These are phyloP conservation scores for Trametes villosa DNA, from an alignment of 768 basidiomycete genomes.

Conservation along the genomic window DNA sequence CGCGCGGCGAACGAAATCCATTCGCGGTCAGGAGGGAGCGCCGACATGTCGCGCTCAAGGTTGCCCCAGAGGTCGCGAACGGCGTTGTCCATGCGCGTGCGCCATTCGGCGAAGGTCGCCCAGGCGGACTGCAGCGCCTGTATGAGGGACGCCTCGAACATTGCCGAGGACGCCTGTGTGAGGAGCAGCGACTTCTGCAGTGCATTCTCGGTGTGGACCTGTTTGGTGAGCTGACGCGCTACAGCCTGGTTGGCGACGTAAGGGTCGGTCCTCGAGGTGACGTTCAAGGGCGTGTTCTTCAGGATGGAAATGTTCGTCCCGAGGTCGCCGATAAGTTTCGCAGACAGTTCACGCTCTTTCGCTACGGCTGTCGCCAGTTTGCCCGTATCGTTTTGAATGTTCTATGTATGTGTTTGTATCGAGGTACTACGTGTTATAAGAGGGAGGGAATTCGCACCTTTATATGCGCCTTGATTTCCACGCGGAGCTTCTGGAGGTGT, in stretches of 20 bases:
- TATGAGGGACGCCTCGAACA: conserved; percentile 97
- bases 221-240: conserved; percentile 79
- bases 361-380: conserved; percentile 91
- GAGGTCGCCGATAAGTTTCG: conserved; percentile 85
- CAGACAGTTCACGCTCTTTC: conserved; percentile 88
- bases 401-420: conserved; percentile 45
- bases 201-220: conserved; percentile 96
- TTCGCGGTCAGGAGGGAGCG: conserved; percentile 84
- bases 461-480: conserved; percentile 97
- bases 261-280: conserved; percentile 83
- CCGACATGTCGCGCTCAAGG: conserved; percentile 75
- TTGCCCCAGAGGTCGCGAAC: conserved; percentile 76
- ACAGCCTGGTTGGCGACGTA: conserved; percentile 79
- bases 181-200: conserved; percentile 97
- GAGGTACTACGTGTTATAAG: background rate
- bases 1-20: conserved; percentile 96
- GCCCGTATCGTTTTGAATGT: conserved; percentile 94
- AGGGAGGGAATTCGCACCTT: conserved; percentile 66
- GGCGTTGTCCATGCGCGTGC: conserved; percentile 73
- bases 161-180: conserved; percentile 96
- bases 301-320: conserved; percentile 82
- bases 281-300: conserved; percentile 92
- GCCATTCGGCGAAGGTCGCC: conserved; percentile 96
- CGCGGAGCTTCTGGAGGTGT: conserved; percentile 92
- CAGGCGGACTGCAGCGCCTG: conserved; percentile 95